Evolutionary conservation across 768 basidiomycete genomes (phyloP).

Genomic region (Cystoderma amianthinum): DNA sequence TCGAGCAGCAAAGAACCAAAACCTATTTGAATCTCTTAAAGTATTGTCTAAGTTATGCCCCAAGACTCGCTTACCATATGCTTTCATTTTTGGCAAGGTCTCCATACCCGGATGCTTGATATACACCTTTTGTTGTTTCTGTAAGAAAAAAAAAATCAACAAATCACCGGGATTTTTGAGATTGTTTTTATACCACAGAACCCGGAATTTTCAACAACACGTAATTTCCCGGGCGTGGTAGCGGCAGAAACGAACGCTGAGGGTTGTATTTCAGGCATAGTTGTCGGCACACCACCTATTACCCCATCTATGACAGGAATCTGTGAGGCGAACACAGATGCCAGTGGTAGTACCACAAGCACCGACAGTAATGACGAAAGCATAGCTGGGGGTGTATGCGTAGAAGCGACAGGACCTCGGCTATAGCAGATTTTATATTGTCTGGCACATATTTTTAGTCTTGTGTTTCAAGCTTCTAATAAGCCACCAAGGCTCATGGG

Average conservation of each 20-base stretch:
- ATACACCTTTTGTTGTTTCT: conserved; percentile 59
- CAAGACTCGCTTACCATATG: conserved; percentile 34
- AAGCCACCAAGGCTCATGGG: background rate
- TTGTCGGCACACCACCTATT: conserved; percentile 35
- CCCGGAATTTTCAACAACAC: conserved; percentile 54
- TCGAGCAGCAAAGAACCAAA: conserved; percentile 67
- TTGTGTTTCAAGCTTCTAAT: background rate
- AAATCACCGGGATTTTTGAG: background rate
- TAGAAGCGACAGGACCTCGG: background rate
- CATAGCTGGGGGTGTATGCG: background rate
- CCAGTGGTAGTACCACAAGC: background rate
- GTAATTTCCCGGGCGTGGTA: conserved; percentile 40
- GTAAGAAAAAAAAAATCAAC: background rate
- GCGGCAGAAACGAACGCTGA: conserved; percentile 12
- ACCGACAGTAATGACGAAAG: background rate
- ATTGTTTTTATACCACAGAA: conserved; percentile 39
- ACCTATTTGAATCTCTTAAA: conserved; percentile 34
- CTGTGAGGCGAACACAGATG: conserved; percentile 22
- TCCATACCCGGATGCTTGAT: conserved; percentile 58
- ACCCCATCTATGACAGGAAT: conserved; percentile 44
- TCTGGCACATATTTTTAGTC: conserved; percentile 1
- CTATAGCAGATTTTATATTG: background rate
- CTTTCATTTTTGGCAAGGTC: conserved; percentile 52
- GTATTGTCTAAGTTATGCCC: background rate
- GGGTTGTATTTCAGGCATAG: conserved; percentile 6